These are phyloP conservation scores for Thielaviopsis euricoi DNA, from an alignment of 2,329 filamentous ascomycete genomes.

Conservation along the genomic window DNA sequence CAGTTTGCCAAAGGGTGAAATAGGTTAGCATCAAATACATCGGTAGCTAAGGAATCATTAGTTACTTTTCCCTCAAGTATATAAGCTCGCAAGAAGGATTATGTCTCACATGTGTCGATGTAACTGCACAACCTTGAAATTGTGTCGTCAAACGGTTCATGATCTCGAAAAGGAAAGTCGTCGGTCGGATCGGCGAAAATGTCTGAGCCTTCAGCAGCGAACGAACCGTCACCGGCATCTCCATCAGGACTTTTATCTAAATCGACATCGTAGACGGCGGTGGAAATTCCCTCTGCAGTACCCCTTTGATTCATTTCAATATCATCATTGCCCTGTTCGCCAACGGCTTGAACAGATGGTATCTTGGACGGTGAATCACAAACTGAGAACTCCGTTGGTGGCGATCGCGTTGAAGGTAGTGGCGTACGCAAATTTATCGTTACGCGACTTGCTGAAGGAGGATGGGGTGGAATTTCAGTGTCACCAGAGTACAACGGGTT, in stretches of 20 bases:
- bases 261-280: background rate
- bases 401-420: background rate
- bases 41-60: conserved; percentile 20
- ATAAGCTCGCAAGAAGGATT: background rate
- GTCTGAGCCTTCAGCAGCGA: background rate
- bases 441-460: background rate
- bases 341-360: background rate
- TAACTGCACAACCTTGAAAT: conserved; percentile 16
- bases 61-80: background rate
- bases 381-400: background rate
- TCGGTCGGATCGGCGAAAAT: conserved; percentile 4
- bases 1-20: conserved; percentile 30
- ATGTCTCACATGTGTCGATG: conserved; percentile 13
- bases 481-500: background rate
- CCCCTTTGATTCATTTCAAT: background rate
- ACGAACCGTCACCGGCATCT: background rate
- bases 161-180: conserved; percentile 13
- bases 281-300: background rate
- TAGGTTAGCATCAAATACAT: conserved; percentile 25
- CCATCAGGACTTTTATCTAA: background rate
- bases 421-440: background rate
- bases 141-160: conserved; percentile 15
- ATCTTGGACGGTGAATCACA: background rate
- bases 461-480: background rate
- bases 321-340: background rate